Base-by-base conservation (phyloP, 1,284 basidiomycete genomes). In the Anthracocystis walkeri region DNA sequence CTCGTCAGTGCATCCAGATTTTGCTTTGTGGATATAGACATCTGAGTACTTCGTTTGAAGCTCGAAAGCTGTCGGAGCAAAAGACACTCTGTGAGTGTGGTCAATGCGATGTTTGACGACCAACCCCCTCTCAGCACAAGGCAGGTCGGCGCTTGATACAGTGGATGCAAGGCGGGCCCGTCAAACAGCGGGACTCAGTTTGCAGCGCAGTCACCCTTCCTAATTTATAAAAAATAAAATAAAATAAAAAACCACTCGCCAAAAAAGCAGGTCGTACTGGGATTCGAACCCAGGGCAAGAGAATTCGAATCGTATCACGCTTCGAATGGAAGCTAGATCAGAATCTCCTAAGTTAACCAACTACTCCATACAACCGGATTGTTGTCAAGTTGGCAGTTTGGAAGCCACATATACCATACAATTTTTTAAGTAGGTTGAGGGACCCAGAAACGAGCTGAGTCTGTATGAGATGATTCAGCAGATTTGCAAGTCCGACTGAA, bases 281-380 rank as follows among this genome's bases (percentile, higher is more conserved):
- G 71, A 74, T 69, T 74, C 71, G 71, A 74, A 74, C 71, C 71
- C 71, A 74, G 71, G 71, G 71, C 71, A 74, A 74, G 71, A 74
- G 71, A 74, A 74, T 38, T 64, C 65, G 53, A 68, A 59, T 56
- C 58, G 53, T 63, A 58, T 44, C 41, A 16, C 16, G 6, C 29
- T 16, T 12, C 16, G 4, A 7, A n/a, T n/a, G n/a, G 18, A 38
- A 8, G 11, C 4, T 18, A 45, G 33, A 67, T 73, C 70, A 73
- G 70, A 73, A 73, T 73, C 70, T 73, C 70, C 70, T 73, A 73
- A 73, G 70, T 73, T 73, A 73, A 73, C 70, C 70, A 73, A 64
- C 70, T 73, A 73, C 70, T 73, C 70, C 70, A 73, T 73, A 73
- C 65, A 73, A 73, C 70, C 70, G 21, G 18, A 35, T 63, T 6